Conservation (phyloP, 2,329 filamentous ascomycete genomes). For the Xylaria sp. region DNA sequence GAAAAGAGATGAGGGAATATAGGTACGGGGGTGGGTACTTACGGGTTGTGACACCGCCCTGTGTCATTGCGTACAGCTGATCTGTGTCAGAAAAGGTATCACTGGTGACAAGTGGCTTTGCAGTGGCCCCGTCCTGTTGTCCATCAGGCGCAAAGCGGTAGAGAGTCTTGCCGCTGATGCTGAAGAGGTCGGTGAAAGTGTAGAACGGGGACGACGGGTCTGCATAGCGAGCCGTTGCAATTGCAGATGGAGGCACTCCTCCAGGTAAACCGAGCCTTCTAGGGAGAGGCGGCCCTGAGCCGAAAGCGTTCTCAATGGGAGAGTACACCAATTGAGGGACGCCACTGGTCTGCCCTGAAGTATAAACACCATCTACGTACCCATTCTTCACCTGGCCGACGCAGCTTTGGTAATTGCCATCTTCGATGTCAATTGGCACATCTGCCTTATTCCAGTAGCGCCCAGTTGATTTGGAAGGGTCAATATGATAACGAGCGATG, state of each 20-base stretch:
- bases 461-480: slow-evolving; percentile 9
- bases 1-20: too few relatives aligned
- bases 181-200: slow-evolving; percentile 7
- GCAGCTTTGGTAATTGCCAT: slow-evolving; percentile 7
- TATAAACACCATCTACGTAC: slow-evolving; percentile 7
- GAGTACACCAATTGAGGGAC: neutral
- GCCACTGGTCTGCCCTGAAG: neutral
- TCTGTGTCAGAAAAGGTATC: neutral
- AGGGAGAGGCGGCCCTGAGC: neutral
- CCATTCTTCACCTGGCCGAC: neutral
- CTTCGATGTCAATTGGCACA: slow-evolving; percentile 6
- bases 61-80: neutral
- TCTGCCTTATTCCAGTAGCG: slow-evolving; percentile 4
- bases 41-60: neutral
- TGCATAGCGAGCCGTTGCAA: slow-evolving; percentile 4
- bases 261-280: slow-evolving; percentile 1
- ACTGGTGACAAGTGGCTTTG: neutral
- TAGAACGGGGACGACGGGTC: neutral
- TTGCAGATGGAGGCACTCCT: neutral
- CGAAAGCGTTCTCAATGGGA: slow-evolving; percentile 3
- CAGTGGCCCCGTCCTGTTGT: neutral
- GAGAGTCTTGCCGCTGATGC: slow-evolving; percentile 2
- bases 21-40: too few relatives aligned
- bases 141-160: neutral
- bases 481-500: slow-evolving; percentile 5